Conservation (phyloP, 192 early-diverging fungal species). For the Dissophora ornata region DNA sequence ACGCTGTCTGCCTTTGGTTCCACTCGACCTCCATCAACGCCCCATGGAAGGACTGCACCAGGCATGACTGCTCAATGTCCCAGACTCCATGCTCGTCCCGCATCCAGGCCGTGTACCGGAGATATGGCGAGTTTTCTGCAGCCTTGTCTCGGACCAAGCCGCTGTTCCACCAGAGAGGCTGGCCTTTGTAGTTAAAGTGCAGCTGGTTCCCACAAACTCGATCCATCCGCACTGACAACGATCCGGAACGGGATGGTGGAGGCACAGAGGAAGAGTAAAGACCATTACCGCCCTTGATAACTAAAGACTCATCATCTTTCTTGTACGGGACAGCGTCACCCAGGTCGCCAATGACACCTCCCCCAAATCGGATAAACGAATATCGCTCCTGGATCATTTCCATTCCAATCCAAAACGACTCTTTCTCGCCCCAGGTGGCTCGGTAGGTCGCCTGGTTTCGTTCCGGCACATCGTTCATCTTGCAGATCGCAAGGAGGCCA, state of each 20-base stretch:
- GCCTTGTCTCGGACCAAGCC: constrained; percentile 58
- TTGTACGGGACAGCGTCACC: constrained; percentile 35
- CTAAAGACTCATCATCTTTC: constrained; percentile 3
- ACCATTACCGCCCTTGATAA: constrained; percentile 1
- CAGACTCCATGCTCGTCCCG: constrained; percentile 52
- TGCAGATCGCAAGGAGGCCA: constrained; percentile 65
- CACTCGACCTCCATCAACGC: constrained; percentile 33
- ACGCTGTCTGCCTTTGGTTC: constrained; percentile 17
- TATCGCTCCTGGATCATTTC: constrained; percentile 69
- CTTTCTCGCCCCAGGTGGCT: constrained; percentile 67
- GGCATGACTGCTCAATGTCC: constrained; percentile 54
- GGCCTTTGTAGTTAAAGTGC: constrained; percentile 50
- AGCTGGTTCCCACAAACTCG: constrained; percentile 58
- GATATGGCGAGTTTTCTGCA: constrained; percentile 12
- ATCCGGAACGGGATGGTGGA: background rate
- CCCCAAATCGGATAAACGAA: constrained; percentile 55
- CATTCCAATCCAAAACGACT: constrained; percentile 73
- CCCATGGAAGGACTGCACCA: constrained; percentile 37
- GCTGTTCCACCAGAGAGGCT: constrained; percentile 62
- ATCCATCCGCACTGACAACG: background rate
- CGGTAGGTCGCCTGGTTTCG: constrained; percentile 58
- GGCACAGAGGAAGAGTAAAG: too few species aligned
- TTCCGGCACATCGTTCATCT: constrained; percentile 59
- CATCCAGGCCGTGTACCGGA: constrained; percentile 30
- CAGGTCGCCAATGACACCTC: constrained; percentile 63